Evolutionary conservation across 352 stramenopile species (phyloP), one percentile per base, ranked within the genome.

Genomic region (Salisapilia sapeloensis): DNA sequence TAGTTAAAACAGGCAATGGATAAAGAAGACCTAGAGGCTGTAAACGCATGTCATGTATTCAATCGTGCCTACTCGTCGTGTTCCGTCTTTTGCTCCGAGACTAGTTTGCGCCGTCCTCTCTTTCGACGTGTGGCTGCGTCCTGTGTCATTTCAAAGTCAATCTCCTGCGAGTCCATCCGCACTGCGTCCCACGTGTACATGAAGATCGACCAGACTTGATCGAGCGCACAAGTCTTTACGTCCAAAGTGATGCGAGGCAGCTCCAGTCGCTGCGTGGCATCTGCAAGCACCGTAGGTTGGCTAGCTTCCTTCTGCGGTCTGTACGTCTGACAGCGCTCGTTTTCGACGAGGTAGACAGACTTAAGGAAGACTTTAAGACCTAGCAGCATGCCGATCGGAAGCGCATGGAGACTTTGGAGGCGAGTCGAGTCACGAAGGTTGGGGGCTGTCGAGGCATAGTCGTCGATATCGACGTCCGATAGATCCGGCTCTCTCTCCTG

Each of bases 281-380:
- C 53, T 1, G 52, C 35, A 7, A 51, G 8, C 3, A 50, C 30
- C 1, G 52, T 21, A 1, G 35, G 32, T 15, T 67, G 45, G 35
- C 61, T 55, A 4, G 44, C 51, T 20, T 42, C 28, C 53, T 66
- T 16, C 9, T 28, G 11, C 10, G 72, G 74, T 29, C 78, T 64
- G 31, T 82, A 91, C 20, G 64, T 86, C 31, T 79, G 60, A 38
- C 75, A 91, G 32, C 66, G 80, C 24, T 85, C 75, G 40, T 83
- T 70, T 25, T 81, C 58, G 20, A 91, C 46, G 0, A 39, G 24
- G 29, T 84, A 91, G 20, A 64, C 55, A 1, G 56, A 45, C 36
- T 89, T 85, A 13, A 91, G 48, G 16, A 53, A 48, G 44, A 81
- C 72, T 36, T 91, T 91, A 12, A 83, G 48, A 6, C 56, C 65